Percentiles rank a stretch among this genome's conserved stretches.
These are phyloP conservation scores for Fomitopsis betulina DNA, from an alignment of 1,284 basidiomycete species.

Conservation along the genomic window DNA sequence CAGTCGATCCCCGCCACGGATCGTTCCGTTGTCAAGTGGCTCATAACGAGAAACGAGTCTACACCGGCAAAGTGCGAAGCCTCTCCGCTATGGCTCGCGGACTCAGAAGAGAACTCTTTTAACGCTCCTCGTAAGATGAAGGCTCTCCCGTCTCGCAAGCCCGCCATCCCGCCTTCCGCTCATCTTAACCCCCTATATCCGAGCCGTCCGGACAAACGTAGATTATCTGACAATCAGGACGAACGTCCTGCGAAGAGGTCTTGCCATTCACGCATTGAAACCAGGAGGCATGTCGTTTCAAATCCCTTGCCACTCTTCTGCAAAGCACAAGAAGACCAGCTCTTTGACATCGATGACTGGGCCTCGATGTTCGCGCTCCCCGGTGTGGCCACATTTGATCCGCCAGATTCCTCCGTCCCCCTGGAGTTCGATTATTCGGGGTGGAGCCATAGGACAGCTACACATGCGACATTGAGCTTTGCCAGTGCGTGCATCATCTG, in stretches of 20 bases:
- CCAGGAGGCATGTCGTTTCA: conserved; percentile 12
- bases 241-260: neutral
- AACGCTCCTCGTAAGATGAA: neutral
- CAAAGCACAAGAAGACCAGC: neutral
- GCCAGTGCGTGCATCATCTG: neutral
- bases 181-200: too few species aligned
- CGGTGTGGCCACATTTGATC: neutral
- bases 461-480: neutral
- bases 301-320: conserved; percentile 5
- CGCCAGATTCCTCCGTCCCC: neutral
- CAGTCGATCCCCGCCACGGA: too few species aligned
- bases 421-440: neutral
- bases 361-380: neutral
- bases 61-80: too few species aligned
- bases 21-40: too few species aligned
- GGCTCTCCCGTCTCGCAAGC: neutral
- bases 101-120: too few species aligned
- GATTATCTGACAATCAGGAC: conserved; percentile 5
- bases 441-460: neutral
- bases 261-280: neutral
- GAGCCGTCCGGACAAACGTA: conserved; percentile 8
- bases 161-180: neutral
- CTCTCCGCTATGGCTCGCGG: too few species aligned
- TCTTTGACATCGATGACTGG: neutral
- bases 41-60: too few species aligned